Base-by-base conservation (phyloP, 2,329 filamentous ascomycete species). In the Colletotrichum trifolii region DNA sequence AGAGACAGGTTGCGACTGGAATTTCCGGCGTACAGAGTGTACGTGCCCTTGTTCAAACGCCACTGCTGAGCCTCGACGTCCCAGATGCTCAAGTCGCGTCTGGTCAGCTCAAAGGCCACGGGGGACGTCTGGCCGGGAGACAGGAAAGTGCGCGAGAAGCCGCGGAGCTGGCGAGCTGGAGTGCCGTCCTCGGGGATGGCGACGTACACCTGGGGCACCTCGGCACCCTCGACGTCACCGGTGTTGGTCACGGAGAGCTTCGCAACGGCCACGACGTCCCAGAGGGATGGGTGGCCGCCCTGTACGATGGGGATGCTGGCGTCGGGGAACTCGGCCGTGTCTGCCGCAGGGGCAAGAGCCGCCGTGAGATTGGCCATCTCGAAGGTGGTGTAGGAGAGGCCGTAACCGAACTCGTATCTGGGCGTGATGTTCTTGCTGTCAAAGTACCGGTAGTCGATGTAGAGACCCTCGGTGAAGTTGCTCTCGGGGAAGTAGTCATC, bases 71-170 rank as follows among this genome's bases (percentile, higher is more conserved):
- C 80, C 2, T 73, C 76, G 5, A 84, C 81, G 71, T 91, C 87
- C 90, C 89, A 92, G 34, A 87, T 80, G 73, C 88, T 91, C 53
- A 92, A 71, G 71, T 92, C 89, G 65, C 88, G 83, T 45, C 89
- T 81, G 15, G 82, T 90, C 43, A 92, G 72, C 34, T 78, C 72
- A 60, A 91, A 85, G 0, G 70, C 74, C 0, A 89, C 76, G 0
- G 76, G 81, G 13, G 76, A n/a, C 3, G 53, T 46, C n/a, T 69
- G 47, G 1, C 65, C 69, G 8, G 53, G 53, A 8, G 53, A 43
- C 3, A 69, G 49, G 2, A 46, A 43, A 11, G 74, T 47, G 10
- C 75, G 73, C 34, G 73, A 71, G 40, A 91, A 91, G 7, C 89
- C 89, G 8, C 89, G 81, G n/a, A 92, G 79, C 73, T 91, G 88